Evolutionary conservation across 768 basidiomycete species (phyloP), one percentile per base, ranked within the genome.

Genomic region (Hirschioporus abietinus): DNA sequence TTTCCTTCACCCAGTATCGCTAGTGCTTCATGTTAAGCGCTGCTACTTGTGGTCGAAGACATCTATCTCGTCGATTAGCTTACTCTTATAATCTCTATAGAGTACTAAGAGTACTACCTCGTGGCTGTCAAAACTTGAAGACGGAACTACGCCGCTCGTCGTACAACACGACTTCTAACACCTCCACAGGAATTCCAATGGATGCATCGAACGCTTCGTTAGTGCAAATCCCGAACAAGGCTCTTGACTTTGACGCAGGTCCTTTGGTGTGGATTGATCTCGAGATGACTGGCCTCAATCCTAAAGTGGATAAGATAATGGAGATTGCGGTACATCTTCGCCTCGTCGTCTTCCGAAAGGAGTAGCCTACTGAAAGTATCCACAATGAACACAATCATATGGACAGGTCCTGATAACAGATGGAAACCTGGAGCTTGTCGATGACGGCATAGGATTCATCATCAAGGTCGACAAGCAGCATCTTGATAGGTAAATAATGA

Each of bases 221-320:
- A 5, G 42, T 52, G 1, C 3, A 36, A 15, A 7, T 10, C 20
- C 42, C 62, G 4, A 34, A 27, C 3, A 60, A 25, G 57, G 25
- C 59, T 6, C 75, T 87, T 34, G 74, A 79, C 66, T 84, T 81
- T 64, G 69, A 75, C n/a, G 84, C 84, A 35, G 88, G 89, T 0
- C 90, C 91, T 10, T 76, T 93, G 65, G 88, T 93, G 7, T 90
- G 92, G 93, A 83, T 94, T 63, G 92, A 95, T 75, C 92, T 91
- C 71, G 92, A 95, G 78, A 95, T 94, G 85, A 93, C 92, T 1
- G 92, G 92, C 4, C 81, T 95, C 52, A 76, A 90, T 72, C 82
- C 82, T 3, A 80, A 82, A 62, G 87, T 77, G 57, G 90, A 93
- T 76, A 87, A 84, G 69, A 84, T 94, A 30, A 74, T 95, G 1